Evolutionary conservation across 2,329 filamentous ascomycete genomes (phyloP).

Genomic region (Rugonectria rugulosa): DNA sequence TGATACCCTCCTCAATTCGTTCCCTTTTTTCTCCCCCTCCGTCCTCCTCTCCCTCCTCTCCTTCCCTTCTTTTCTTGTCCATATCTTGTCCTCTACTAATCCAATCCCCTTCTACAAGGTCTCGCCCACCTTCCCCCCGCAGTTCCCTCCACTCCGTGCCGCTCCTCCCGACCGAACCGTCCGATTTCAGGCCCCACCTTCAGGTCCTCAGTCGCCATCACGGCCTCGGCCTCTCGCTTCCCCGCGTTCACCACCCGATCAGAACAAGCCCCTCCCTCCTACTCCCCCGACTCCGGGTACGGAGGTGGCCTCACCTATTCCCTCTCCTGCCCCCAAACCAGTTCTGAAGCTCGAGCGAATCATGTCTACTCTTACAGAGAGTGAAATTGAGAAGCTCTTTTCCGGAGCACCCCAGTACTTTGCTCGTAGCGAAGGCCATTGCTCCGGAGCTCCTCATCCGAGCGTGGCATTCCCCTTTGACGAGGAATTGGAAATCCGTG

Average conservation of each 20-base stretch:
- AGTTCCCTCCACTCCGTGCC: conserved; percentile 38
- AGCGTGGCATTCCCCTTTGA: conserved; percentile 74
- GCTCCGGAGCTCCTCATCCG: conserved; percentile 66
- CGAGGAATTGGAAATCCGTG: conserved; percentile 65
- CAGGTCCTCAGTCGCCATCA: conserved; percentile 32
- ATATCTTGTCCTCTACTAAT: background rate
- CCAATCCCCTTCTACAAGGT: background rate
- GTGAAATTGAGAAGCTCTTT: conserved; percentile 74
- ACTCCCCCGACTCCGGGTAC: conserved; percentile 55
- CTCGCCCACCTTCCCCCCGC: conserved; percentile 31
- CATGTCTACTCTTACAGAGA: conserved; percentile 65
- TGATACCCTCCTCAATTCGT: background rate
- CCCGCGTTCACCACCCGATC: conserved; percentile 52
- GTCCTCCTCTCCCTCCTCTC: background rate
- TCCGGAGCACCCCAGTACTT: conserved; percentile 79
- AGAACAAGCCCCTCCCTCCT: conserved; percentile 65
- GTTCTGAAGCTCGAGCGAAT: conserved; percentile 63
- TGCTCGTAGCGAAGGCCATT: conserved; percentile 66
- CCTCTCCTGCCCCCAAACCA: conserved; percentile 46
- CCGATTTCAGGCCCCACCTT: conserved; percentile 34
- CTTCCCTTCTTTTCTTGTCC: conserved; percentile 1
- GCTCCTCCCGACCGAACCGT: conserved; percentile 36
- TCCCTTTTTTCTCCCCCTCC: background rate
- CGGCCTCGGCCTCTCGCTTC: conserved; percentile 37
- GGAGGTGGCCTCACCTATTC: conserved; percentile 36